phyloP scores from a whole-genome alignment of 2,329 filamentous ascomycete genomes.

The Diaporthe velutina region DNA sequence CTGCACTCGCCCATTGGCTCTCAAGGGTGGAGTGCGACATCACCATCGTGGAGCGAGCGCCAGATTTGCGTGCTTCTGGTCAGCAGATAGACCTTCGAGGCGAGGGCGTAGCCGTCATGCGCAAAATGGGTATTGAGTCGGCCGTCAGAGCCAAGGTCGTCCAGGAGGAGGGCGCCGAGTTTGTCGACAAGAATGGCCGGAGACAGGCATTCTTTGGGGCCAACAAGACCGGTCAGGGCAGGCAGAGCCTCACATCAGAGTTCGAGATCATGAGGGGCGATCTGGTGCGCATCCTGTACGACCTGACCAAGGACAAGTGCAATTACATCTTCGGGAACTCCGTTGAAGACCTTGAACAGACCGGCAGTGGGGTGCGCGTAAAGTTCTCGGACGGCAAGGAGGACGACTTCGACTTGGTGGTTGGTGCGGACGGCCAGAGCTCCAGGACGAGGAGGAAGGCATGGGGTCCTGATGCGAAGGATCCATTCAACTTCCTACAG shows the following conservation, averaged over 20 bases:
- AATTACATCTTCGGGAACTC: slow-evolving; percentile 48
- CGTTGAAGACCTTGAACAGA: slow-evolving; percentile 47
- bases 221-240: slow-evolving; percentile 56
- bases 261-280: slow-evolving; percentile 73
- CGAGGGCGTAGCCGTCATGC: slow-evolving; percentile 43
- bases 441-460: slow-evolving; percentile 62
- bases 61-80: slow-evolving; percentile 41
- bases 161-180: slow-evolving; percentile 53
- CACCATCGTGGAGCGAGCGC: slow-evolving; percentile 46
- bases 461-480: slow-evolving; percentile 45
- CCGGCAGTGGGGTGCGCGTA: slow-evolving; percentile 51
- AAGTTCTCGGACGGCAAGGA: slow-evolving; percentile 57
- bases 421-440: slow-evolving; percentile 68
- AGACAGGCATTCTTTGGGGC: slow-evolving; percentile 54
- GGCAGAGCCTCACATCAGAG: slow-evolving; percentile 64
- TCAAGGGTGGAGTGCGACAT: slow-evolving; percentile 41
- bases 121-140: slow-evolving; percentile 43
- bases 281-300: slow-evolving; percentile 63
- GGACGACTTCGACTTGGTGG: slow-evolving; percentile 62
- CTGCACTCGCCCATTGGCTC: slow-evolving; percentile 45
- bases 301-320: slow-evolving; percentile 49
- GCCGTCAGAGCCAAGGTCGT: slow-evolving; percentile 38
- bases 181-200: slow-evolving; percentile 57
- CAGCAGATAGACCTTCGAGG: slow-evolving; percentile 47
- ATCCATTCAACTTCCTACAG: slow-evolving; percentile 45